Percentiles rank a stretch among this genome's conserved stretches.
Evolutionary conservation across 257 asterid genomes (phyloP).

Genomic region (Petunia axillaris): DNA sequence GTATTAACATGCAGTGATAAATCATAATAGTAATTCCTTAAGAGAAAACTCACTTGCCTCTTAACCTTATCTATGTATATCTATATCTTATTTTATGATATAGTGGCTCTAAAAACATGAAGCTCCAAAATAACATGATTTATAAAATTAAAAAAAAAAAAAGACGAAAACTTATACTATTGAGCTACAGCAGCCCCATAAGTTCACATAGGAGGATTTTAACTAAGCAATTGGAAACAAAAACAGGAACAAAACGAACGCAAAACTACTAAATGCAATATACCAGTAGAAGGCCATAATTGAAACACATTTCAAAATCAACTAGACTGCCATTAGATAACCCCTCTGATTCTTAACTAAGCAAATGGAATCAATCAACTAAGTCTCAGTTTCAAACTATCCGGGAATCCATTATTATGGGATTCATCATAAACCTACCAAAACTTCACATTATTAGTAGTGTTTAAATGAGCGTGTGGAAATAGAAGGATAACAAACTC

Average conservation of each 20-base stretch:
- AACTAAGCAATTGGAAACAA: neutral
- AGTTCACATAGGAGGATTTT: neutral
- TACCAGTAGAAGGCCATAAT: conserved; percentile 9
- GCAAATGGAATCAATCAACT: neutral
- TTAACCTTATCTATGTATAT: neutral
- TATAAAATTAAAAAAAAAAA: neutral
- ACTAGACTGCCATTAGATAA: neutral
- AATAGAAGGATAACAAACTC: neutral
- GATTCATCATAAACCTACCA: neutral
- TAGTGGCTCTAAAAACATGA: neutral
- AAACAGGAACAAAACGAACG: neutral
- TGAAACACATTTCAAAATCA: neutral
- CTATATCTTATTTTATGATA: neutral
- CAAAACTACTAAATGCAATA: neutral
- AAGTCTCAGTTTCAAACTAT: neutral
- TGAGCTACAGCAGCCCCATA: neutral
- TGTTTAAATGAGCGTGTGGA: neutral
- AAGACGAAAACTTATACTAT: neutral
- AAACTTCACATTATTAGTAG: neutral
- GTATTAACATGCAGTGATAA: neutral
- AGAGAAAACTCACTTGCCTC: neutral
- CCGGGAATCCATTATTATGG: neutral
- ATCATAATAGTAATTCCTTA: conserved; percentile 15
- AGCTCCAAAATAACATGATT: neutral
- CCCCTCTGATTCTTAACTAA: neutral